These are phyloP conservation scores for Meira miltonrushii DNA, from an alignment of 1,284 basidiomycete genomes.

Conservation along the genomic window DNA sequence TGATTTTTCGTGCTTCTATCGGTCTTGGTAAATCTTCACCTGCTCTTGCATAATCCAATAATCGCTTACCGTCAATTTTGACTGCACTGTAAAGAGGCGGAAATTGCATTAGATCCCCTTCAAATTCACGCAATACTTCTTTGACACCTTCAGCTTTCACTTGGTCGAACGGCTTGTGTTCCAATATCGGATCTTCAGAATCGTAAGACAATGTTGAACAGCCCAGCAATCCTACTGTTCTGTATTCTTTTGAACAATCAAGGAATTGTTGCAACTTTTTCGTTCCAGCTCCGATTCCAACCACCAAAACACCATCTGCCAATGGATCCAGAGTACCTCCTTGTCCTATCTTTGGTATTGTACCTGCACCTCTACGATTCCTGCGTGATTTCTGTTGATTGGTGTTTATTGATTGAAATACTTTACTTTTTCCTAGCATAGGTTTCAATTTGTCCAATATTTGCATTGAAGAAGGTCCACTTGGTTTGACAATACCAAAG, in stretches of 20 bases:
- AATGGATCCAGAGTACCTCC: constrained; percentile 94
- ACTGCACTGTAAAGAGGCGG: constrained; percentile 74
- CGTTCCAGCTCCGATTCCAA: constrained; percentile 85
- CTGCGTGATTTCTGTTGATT: constrained; percentile 13
- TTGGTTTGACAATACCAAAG: constrained; percentile 78
- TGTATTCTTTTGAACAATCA: constrained; percentile 92
- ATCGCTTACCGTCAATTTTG: constrained; percentile 92
- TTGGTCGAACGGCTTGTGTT: constrained; percentile 68
- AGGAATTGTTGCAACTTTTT: constrained; percentile 81
- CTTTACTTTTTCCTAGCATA: constrained; percentile 68
- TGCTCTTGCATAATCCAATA: constrained; percentile 92
- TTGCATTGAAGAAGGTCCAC: constrained; percentile 83
- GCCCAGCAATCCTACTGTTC: constrained; percentile 81
- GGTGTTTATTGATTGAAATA: constrained; percentile 66
- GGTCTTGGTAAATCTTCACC: constrained; percentile 84
- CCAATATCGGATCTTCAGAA: constrained; percentile 61
- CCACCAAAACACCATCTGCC: constrained; percentile 81
- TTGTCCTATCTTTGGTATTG: constrained; percentile 70
- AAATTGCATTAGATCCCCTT: constrained; percentile 78
- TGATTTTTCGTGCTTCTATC: constrained; percentile 79
- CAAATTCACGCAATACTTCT: constrained; percentile 67
- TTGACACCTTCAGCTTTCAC: constrained; percentile 75
- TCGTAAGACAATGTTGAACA: constrained; percentile 95
- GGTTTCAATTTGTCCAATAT: constrained; percentile 80
- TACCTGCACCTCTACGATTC: constrained; percentile 2